Evolutionary conservation across 140 eudicot genomes (phyloP), one percentile per base, ranked within the genome.

Genomic region (Flaveria floridana): DNA sequence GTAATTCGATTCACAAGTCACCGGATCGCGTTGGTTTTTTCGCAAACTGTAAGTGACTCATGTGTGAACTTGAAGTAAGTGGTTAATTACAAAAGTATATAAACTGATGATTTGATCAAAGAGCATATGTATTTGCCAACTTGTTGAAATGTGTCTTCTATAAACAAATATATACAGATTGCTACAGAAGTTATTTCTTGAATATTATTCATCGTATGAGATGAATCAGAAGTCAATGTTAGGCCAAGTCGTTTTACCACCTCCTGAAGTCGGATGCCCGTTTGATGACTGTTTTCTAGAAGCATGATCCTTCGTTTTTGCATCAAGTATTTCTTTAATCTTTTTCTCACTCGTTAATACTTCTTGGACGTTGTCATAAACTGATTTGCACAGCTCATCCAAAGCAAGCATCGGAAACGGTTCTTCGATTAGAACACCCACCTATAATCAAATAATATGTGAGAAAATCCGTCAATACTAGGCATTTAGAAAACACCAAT

Each of bases 381-480:
- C 85, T 71, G n/a, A 76, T 50, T 80, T 72, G 82, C 97, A 91
- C 9, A 87, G 87, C 79, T 91, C 96, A 47, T 95, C 99, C 16
- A 95, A 86, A 30, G 97, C 95, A 48, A 95, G 99, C 96, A 91
- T 87, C 1, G 99, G 89, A 72, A 95, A 95, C 19, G 99, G 99
- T 80, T 95, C 99, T 83, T 95, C 99, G 18, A 95, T 95, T 16
- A 95, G 87, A 69, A 95, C 99, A 72, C 99, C 99, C 63, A 95
- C 97, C 99, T 95, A 83, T 78, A 83, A 70, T 76, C 1, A 28
- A 55, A 59, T 15, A 71, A 68, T 25, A 39, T 58, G 71, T 15
- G 20, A 78, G 50, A 21, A 9, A 50, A 46, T 28, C 19, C 6
- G 50, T 53, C 19, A 48, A 39, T 39, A 16, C 66, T 1, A 28